phyloP scores from a whole-genome alignment of 2,329 filamentous ascomycete genomes.

The Ilyonectria sp. region DNA sequence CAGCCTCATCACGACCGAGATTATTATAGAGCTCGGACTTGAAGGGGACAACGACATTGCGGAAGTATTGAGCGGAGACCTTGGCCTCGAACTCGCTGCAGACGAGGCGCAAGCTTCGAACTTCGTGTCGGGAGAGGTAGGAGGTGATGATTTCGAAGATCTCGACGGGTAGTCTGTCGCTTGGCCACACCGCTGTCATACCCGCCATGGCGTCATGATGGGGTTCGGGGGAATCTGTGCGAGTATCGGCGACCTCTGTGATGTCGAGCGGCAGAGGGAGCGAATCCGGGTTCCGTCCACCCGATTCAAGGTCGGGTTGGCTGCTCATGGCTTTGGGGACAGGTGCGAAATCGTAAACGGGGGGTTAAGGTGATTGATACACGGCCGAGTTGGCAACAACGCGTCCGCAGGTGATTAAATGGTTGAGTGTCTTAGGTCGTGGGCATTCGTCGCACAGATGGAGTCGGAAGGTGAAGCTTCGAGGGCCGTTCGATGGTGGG shows the following conservation, averaged over 20 bases:
- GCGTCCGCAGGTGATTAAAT: slow-evolving; percentile 7
- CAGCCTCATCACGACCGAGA: slow-evolving; percentile 43
- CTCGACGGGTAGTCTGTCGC: slow-evolving; percentile 68
- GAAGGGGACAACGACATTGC: slow-evolving; percentile 76
- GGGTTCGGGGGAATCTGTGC: not conserved
- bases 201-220: too few species aligned
- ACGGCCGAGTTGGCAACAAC: not conserved
- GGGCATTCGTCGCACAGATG: slow-evolving; percentile 19
- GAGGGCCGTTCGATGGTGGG: not conserved
- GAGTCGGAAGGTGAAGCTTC: slow-evolving; percentile 2
- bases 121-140: slow-evolving; percentile 69
- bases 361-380: not conserved
- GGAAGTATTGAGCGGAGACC: slow-evolving; percentile 72
- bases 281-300: slow-evolving; percentile 33
- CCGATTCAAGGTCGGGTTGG: slow-evolving; percentile 12
- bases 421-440: slow-evolving; percentile 1
- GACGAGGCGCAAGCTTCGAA: slow-evolving; percentile 74
- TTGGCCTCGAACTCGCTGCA: slow-evolving; percentile 70
- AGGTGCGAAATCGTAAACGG: not conserved
- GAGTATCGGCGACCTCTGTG: slow-evolving; percentile 27
- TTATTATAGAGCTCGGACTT: slow-evolving; percentile 72
- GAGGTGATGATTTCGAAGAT: slow-evolving; percentile 71
- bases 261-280: slow-evolving; percentile 39
- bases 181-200: slow-evolving; percentile 49
- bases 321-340: slow-evolving; percentile 3